phyloP scores from a whole-genome alignment of 2,329 filamentous ascomycete species.

The Exophiala calicioides region DNA sequence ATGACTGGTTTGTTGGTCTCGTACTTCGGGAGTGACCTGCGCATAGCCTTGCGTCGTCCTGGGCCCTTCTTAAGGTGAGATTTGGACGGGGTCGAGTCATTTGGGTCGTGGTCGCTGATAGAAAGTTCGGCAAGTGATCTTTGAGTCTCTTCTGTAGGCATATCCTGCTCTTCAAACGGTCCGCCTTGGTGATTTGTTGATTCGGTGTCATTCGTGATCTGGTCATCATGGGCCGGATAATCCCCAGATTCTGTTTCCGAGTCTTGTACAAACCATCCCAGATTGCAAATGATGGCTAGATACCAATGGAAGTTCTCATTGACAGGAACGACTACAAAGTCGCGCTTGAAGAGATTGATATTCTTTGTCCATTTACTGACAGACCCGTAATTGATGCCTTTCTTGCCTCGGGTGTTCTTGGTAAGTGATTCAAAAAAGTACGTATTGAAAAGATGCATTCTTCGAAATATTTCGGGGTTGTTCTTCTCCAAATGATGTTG shows the following conservation, averaged over 20 bases:
- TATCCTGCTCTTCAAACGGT: not conserved
- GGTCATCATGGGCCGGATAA: constrained; percentile 15
- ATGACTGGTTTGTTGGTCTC: constrained; percentile 65
- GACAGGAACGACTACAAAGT: constrained; percentile 89
- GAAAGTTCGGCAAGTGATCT: constrained; percentile 17
- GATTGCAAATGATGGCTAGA: constrained; percentile 90
- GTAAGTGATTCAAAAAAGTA: constrained; percentile 80
- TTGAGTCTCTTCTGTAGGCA: constrained; percentile 17
- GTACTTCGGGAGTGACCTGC: constrained; percentile 41
- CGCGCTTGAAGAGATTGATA: constrained; percentile 78
- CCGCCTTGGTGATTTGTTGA: constrained; percentile 3
- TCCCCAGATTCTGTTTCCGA: constrained; percentile 21
- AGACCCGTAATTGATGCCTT: constrained; percentile 75
- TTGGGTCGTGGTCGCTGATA: constrained; percentile 19
- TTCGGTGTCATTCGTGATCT: not conserved
- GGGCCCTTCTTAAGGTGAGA: constrained; percentile 14
- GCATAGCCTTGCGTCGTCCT: constrained; percentile 33
- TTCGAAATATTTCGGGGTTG: constrained; percentile 58
- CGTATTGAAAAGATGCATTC: constrained; percentile 87
- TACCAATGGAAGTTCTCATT: constrained; percentile 92
- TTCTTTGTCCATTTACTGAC: constrained; percentile 87
- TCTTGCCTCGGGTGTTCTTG: constrained; percentile 54
- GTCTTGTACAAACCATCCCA: constrained; percentile 38
- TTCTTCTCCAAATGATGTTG: constrained; percentile 61
- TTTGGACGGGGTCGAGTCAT: constrained; percentile 15